Evolutionary conservation across 805 yeast species (phyloP).

Genomic region (Candida cerambycidarum): DNA sequence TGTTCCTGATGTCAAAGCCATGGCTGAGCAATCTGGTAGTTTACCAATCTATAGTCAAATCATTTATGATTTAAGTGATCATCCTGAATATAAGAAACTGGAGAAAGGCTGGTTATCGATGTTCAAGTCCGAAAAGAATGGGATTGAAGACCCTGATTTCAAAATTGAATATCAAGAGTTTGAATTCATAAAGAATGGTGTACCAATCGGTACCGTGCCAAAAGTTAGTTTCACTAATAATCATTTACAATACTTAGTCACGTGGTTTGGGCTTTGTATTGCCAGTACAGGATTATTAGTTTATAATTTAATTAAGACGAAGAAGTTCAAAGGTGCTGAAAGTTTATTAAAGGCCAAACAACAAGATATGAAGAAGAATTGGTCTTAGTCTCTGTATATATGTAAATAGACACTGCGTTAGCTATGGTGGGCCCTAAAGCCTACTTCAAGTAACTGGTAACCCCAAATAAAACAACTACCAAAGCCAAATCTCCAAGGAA

Average conservation of each 20-base stretch:
- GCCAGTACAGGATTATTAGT: conserved; percentile 67
- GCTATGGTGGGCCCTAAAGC: background rate
- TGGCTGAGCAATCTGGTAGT: conserved; percentile 67
- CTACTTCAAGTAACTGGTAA: conserved; percentile 22
- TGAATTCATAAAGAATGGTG: conserved; percentile 74
- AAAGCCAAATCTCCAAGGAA: conserved; percentile 37
- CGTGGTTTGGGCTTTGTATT: conserved; percentile 90
- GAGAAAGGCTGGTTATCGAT: conserved; percentile 41
- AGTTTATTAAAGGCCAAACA: conserved; percentile 40
- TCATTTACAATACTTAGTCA: conserved; percentile 86
- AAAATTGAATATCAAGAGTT: conserved; percentile 42
- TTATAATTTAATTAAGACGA: conserved; percentile 31
- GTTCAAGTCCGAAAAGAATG: conserved; percentile 5
- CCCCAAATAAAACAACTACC: conserved; percentile 38
- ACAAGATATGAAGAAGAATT: conserved; percentile 32
- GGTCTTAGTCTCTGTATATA: conserved; percentile 9
- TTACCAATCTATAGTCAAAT: conserved; percentile 78
- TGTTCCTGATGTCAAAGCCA: conserved; percentile 76
- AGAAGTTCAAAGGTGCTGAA: conserved; percentile 36
- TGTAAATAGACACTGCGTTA: conserved; percentile 3
- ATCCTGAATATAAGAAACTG: conserved; percentile 46
- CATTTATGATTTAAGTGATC: conserved; percentile 63
- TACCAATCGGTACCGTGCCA: conserved; percentile 86
- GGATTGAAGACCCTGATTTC: conserved; percentile 23
- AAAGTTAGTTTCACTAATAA: conserved; percentile 80